These are phyloP conservation scores for Lentinula guzmanii DNA, from an alignment of 768 basidiomycete genomes.

Conservation along the genomic window DNA sequence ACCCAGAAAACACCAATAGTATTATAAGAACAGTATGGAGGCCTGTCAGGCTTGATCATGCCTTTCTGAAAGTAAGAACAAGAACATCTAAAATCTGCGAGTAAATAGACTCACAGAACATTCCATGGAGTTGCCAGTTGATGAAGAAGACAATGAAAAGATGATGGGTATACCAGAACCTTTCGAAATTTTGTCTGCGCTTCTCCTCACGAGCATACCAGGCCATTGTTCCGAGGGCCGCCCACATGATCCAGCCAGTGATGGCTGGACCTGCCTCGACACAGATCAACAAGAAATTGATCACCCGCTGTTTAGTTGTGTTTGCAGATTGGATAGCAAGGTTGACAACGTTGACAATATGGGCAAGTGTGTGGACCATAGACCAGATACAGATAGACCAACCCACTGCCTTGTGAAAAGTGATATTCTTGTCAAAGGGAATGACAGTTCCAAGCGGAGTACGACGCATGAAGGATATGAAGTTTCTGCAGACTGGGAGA, in stretches of 20 bases:
- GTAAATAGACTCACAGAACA: constrained; percentile 58
- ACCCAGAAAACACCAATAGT: constrained; percentile 96
- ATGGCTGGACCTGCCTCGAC: constrained; percentile 77
- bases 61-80: not conserved
- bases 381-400: constrained; percentile 77
- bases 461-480: constrained; percentile 82
- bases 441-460: constrained; percentile 83
- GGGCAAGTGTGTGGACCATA: constrained; percentile 72
- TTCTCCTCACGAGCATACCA: constrained; percentile 82
- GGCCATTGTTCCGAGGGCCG: constrained; percentile 68
- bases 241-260: constrained; percentile 89
- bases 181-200: constrained; percentile 73
- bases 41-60: constrained; percentile 87
- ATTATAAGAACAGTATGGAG: constrained; percentile 82
- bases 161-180: constrained; percentile 87
- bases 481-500: constrained; percentile 92
- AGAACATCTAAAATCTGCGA: not conserved
- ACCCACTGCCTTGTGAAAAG: constrained; percentile 63
- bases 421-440: constrained; percentile 64
- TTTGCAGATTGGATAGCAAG: constrained; percentile 54
- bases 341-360: constrained; percentile 79
- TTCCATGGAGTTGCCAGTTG: constrained; percentile 90
- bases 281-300: constrained; percentile 73
- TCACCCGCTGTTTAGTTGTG: constrained; percentile 46
- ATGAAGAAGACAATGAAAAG: constrained; percentile 92